phyloP scores from a whole-genome alignment of 306 rosid genomes.

The Hippophae gyantsensis region DNA sequence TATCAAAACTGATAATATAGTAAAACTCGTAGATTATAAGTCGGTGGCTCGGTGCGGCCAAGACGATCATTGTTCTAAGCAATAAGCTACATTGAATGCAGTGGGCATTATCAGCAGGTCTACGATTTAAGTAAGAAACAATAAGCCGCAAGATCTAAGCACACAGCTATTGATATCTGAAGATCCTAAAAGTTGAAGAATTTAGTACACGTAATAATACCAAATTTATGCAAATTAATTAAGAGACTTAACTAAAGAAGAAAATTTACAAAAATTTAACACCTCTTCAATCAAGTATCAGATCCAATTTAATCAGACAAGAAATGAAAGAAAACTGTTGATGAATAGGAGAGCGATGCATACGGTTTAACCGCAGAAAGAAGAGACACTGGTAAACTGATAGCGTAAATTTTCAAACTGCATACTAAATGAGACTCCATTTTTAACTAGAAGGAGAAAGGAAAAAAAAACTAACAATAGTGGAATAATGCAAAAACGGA shows the following conservation, averaged over 20 bases:
- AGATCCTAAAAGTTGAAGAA: constrained; percentile 20
- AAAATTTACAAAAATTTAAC: constrained; percentile 2
- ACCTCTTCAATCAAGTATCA: constrained; percentile 12
- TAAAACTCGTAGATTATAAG: no score
- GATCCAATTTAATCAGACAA: constrained; percentile 29
- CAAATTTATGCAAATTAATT: constrained; percentile 3
- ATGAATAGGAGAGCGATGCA: background rate
- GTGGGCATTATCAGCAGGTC: background rate
- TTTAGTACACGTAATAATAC: background rate
- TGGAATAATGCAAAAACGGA: no score
- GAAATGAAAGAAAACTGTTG: background rate
- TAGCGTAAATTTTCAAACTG: no score
- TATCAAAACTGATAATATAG: no score
- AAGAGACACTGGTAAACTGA: background rate
- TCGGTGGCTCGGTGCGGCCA: background rate
- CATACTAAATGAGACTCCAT: background rate
- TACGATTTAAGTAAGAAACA: background rate
- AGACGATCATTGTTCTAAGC: background rate
- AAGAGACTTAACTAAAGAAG: background rate
- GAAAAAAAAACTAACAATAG: no score
- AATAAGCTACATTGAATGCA: constrained; percentile 4
- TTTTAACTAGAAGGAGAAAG: no score
- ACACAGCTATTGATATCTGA: constrained; percentile 8
- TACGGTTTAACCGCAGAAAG: background rate
- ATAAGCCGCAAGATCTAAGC: constrained; percentile 24